Evolutionary conservation across 2,329 filamentous ascomycete genomes (phyloP), one percentile per base, ranked within the genome.

Genomic region (Dactylellina sp.): DNA sequence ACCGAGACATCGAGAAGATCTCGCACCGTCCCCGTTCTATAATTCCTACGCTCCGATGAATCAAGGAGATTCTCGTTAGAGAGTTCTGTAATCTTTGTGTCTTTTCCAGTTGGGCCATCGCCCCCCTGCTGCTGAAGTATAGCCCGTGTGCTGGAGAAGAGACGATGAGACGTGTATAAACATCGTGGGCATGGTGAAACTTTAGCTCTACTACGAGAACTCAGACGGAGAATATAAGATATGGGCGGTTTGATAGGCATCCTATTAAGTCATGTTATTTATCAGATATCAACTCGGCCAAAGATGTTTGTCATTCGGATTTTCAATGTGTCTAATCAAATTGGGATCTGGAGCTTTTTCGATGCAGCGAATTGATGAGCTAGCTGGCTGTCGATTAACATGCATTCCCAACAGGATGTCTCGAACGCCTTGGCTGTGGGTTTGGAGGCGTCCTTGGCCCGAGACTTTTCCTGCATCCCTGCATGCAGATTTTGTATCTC

Each of bases 1-100:
- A 6, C 42, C 39, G 55, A 37, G 66, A 85, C 85, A 52, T 60
- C 20, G 37, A 68, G 37, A 12, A 71, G 40, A 25, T 71, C 59
- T 28, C 52, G 42, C 16, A 71, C 60, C 1, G 68, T 64, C 22
- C 12, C 49, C 14, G 37, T 12, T 39, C 39, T 1, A 1, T 0
- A 6, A 4, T 16, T 50, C 42, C 18, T 20, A 9, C 52, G 11
- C 50, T n/a, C 37, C 12, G 62, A 20, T 16, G 32, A 1, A 44
- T 42, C 20, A n/a, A 39, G 12, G 12, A 20, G n/a, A n/a, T n/a
- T n/a, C n/a, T n/a, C n/a, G n/a, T 28, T 20, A 16, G 16, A 32
- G 42, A 20, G 2, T 37, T 16, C 59, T 7, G 40, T 35, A 16
- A 16, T 4, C 9, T 40, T 5, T 12, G n/a, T 35, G 32, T 6